Conservation (phyloP, 768 basidiomycete species). For the Postia placenta region DNA sequence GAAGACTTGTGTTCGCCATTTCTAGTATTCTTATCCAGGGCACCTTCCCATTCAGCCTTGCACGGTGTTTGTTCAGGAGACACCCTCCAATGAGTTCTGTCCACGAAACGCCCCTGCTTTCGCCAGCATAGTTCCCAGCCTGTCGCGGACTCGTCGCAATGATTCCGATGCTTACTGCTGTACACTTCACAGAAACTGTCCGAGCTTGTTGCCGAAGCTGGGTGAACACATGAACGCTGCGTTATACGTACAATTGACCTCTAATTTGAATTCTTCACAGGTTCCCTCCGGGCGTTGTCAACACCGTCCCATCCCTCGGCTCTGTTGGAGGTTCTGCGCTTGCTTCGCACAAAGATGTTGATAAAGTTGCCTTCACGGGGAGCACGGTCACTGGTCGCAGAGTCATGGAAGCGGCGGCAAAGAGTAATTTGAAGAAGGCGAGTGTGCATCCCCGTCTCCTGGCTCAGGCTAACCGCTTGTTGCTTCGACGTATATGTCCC, state of each 20-base stretch:
- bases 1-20: background rate
- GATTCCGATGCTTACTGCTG: background rate
- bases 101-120: no score
- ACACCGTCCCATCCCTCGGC: constrained; percentile 82
- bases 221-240: no score
- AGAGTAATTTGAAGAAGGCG: constrained; percentile 90
- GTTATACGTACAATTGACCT: constrained; percentile 1
- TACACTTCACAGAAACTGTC: constrained; percentile 58
- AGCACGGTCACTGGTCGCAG: constrained; percentile 85
- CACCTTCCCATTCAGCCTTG: no score
- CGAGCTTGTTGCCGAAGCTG: constrained; percentile 77
- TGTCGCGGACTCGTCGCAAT: background rate
- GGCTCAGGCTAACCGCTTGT: background rate
- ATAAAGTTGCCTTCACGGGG: constrained; percentile 95
- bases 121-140: no score
- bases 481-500: background rate
- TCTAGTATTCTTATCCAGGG: background rate
- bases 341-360: constrained; percentile 74
- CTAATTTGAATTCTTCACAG: constrained; percentile 28
- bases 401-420: constrained; percentile 88
- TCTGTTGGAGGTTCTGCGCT: constrained; percentile 81
- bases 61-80: no score
- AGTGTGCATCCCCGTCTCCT: background rate
- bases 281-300: constrained; percentile 88
- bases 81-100: no score